A percentile compares a stretch with the other conserved stretches of the same genome.
phyloP scores from a whole-genome alignment of 2,329 filamentous ascomycete genomes.

The Cordyceps pruinosa region DNA sequence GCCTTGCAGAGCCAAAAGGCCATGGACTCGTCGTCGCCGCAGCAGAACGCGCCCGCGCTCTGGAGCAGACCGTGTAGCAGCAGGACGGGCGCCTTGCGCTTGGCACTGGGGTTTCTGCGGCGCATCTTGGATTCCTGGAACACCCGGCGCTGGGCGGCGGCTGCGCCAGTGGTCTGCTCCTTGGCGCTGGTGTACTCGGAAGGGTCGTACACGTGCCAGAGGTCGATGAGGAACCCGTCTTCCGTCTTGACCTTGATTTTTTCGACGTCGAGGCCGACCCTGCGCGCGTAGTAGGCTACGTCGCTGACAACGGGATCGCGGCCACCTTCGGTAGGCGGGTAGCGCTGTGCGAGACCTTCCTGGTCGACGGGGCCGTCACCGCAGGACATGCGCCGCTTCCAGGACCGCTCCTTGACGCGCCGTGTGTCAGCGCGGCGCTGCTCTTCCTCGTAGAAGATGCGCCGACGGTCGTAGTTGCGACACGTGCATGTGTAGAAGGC shows the following conservation, averaged over 20 bases:
- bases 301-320: conserved; percentile 73
- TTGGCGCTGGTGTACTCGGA: conserved; percentile 52
- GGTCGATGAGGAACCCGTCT: conserved; percentile 81
- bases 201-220: conserved; percentile 88
- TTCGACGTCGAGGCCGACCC: conserved; percentile 83
- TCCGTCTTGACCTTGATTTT: conserved; percentile 85
- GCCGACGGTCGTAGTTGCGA: conserved; percentile 48
- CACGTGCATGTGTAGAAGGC: conserved; percentile 49
- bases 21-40: conserved; percentile 81
- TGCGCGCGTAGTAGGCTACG: conserved; percentile 75
- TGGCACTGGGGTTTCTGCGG: conserved; percentile 30
- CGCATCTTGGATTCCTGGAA: conserved; percentile 43
- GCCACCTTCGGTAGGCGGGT: conserved; percentile 69
- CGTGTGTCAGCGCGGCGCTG: conserved; percentile 49
- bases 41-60: conserved; percentile 80
- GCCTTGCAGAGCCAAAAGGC: conserved; percentile 90
- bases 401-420: conserved; percentile 51
- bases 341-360: conserved; percentile 47
- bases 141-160: conserved; percentile 45
- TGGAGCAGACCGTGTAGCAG: conserved; percentile 86
- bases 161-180: too few species aligned
- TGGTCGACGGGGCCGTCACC: conserved; percentile 31
- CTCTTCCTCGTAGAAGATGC: conserved; percentile 73
- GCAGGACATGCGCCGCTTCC: conserved; percentile 43
- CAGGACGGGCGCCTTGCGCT: conserved; percentile 71